phyloP scores from a whole-genome alignment of 2,329 filamentous ascomycete genomes.

The Neonectria punicea region DNA sequence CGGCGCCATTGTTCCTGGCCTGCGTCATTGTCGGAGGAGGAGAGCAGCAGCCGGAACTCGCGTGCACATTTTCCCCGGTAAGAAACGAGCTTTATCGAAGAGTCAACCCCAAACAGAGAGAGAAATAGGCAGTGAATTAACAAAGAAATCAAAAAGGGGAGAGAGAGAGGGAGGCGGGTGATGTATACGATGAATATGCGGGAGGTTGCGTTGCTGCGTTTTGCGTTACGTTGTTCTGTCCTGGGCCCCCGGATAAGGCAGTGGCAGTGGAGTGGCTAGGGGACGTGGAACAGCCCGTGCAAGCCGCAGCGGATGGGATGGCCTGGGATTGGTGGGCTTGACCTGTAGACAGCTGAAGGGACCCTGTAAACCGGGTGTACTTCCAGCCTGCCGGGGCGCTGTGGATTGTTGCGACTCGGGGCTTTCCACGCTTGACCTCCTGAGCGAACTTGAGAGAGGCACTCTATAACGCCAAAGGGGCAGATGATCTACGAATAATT shows the following conservation, averaged over 20 bases:
- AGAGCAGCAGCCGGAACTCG: constrained; percentile 35
- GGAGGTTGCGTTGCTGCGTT: constrained; percentile 13
- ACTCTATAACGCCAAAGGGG: neutral
- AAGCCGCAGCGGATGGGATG: constrained; percentile 19
- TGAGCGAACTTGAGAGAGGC: neutral
- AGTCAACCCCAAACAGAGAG: neutral
- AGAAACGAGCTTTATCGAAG: neutral
- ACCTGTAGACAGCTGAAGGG: neutral
- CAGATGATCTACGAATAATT: neutral
- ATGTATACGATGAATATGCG: neutral
- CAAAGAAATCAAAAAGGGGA: neutral
- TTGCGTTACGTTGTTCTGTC: constrained; percentile 25
- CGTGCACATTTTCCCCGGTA: constrained; percentile 39
- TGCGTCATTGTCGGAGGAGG: constrained; percentile 46
- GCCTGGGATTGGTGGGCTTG: constrained; percentile 36
- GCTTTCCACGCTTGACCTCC: neutral
- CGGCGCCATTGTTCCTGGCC: constrained; percentile 44
- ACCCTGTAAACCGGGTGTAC: neutral
- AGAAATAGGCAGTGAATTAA: neutral
- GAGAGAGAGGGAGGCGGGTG: neutral
- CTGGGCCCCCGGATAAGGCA: constrained; percentile 36
- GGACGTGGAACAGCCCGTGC: neutral
- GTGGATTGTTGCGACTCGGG: neutral
- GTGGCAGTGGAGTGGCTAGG: constrained; percentile 5
- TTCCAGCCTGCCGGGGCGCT: neutral